These are phyloP conservation scores for Stephania yunnanensis DNA, from an alignment of 164 flowering plant species.

Conservation along the genomic window DNA sequence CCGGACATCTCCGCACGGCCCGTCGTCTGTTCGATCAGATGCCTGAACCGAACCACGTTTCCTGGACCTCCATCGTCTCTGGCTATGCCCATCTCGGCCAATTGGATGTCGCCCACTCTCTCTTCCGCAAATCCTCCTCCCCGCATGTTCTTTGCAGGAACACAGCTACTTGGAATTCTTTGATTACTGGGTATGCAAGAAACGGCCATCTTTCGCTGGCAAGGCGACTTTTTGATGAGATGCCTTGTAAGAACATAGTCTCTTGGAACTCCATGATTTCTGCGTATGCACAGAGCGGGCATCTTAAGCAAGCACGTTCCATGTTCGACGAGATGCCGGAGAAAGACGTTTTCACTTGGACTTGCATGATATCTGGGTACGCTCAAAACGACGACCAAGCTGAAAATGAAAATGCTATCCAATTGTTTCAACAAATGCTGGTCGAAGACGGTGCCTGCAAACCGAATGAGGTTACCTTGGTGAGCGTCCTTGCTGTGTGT, in stretches of 20 bases:
- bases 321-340: constrained; percentile 24
- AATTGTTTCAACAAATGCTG: constrained; percentile 20
- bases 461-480: constrained; percentile 28
- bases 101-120: constrained; percentile 24
- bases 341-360: constrained; percentile 27
- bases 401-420: constrained; percentile 19
- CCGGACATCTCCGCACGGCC: constrained; percentile 22
- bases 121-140: constrained; percentile 31
- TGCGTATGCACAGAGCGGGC: constrained; percentile 20
- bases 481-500: constrained; percentile 22
- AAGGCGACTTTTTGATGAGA: constrained; percentile 24
- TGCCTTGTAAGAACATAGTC: constrained; percentile 18
- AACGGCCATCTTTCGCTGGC: constrained; percentile 17
- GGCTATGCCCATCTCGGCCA: constrained; percentile 29
- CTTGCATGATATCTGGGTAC: constrained; percentile 26
- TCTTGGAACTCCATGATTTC: constrained; percentile 29
- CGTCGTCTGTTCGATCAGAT: constrained; percentile 29
- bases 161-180: constrained; percentile 23
- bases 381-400: constrained; percentile 14
- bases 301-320: constrained; percentile 17
- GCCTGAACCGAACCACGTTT: constrained; percentile 26
- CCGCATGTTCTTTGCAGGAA: constrained; percentile 10
- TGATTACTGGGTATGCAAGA: constrained; percentile 27
- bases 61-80: constrained; percentile 32
- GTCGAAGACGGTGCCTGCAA: not conserved